Conservation (phyloP, 2,329 filamentous ascomycete species). For the Mycosphaerella arachidis region DNA sequence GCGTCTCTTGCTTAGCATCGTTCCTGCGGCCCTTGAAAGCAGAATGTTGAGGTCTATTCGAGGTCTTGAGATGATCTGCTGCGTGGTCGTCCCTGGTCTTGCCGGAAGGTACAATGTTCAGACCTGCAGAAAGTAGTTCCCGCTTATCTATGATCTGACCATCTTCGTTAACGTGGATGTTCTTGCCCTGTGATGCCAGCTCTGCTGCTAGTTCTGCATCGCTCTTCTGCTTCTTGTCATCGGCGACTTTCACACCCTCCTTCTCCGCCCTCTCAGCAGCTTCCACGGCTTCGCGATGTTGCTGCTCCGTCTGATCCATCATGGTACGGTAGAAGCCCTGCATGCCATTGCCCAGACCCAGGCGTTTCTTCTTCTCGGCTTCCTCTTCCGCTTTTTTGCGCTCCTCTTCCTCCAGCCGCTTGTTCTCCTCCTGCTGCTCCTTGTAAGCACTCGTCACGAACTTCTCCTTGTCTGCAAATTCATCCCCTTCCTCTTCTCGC, state of each 20-base stretch:
- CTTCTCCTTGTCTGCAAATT: conserved; percentile 76
- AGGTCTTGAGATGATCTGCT: conserved; percentile 31
- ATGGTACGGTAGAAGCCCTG: conserved; percentile 72
- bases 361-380: conserved; percentile 63
- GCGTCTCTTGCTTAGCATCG: conserved; percentile 57
- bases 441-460: conserved; percentile 83
- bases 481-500: conserved; percentile 73
- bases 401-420: conserved; percentile 67
- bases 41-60: conserved; percentile 24
- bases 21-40: conserved; percentile 29
- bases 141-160: conserved; percentile 79
- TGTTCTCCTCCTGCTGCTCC: conserved; percentile 72
- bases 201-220: conserved; percentile 64
- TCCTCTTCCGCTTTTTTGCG: conserved; percentile 60
- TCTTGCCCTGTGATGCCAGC: conserved; percentile 58
- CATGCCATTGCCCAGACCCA: conserved; percentile 51
- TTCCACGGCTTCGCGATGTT: conserved; percentile 65
- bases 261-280: conserved; percentile 51
- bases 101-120: conserved; percentile 59
- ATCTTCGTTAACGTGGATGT: conserved; percentile 73
- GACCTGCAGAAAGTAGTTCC: conserved; percentile 69
- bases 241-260: conserved; percentile 29
- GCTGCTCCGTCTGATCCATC: conserved; percentile 64
- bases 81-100: conserved; percentile 18
- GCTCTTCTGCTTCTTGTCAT: conserved; percentile 35